Evolutionary conservation across 495 filamentous ascomycete genomes (phyloP), one percentile per base, ranked within the genome.

Genomic region (Platismatia glauca): DNA sequence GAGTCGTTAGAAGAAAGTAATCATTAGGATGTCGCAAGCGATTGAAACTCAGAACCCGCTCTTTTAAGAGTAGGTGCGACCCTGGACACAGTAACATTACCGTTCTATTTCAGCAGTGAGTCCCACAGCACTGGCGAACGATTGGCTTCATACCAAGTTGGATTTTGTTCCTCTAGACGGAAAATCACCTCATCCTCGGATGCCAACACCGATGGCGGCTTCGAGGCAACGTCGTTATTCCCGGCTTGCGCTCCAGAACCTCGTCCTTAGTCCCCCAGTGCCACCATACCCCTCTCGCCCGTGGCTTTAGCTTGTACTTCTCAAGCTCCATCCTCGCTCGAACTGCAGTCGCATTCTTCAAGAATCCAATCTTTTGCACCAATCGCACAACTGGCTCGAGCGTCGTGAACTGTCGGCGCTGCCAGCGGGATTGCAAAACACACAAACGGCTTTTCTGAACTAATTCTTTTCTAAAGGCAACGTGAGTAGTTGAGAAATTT

Each of bases 221-320:
- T 27, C 20, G 57, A 9, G 38, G 39, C 57, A 59, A 3, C n/a
- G 0, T 34, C 57, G 33, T 44, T 46, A 31, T 33, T 41, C 37
- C 22, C 6, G 16, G 2, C 31, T 44, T 24, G 15, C 29, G 22
- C 3, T 8, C 37, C 1, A 58, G 41, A 0, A 58, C 33, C 15
- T 58, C 37, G 11, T 58, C 56, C 7, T 37, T 20, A 0, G 34
- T 57, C 15, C 55, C 55, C 35, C 20, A 20, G 55, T 24, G 38
- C 55, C 55, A 57, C 55, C 55, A 57, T 57, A 57, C 35, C 20
- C 24, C 55, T 15, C 35, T n/a, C 24, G 55, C 33, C 35, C 55
- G 55, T 37, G 39, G 55, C 55, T 27, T 57, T 15, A 57, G 55
- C 18, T 24, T 20, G 24, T 37, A 57, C 31, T 58, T n/a, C 24